These are phyloP conservation scores for Biancaea sappan DNA, from an alignment of 306 rosid species.

Conservation along the genomic window DNA sequence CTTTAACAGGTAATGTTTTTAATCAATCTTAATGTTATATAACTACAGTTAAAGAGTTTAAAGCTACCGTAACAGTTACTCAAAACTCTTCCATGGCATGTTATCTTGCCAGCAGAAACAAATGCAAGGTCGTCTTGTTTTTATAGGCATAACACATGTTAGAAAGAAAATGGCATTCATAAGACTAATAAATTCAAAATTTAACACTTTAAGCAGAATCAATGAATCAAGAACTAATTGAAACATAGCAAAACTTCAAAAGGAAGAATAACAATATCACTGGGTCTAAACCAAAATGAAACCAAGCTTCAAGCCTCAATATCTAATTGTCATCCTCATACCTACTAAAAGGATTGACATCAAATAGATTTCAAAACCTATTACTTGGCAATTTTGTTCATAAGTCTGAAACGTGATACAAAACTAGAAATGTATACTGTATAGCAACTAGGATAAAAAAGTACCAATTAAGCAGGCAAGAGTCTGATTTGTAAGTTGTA, in stretches of 20 bases:
- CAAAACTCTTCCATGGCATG: neutral
- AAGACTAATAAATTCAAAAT: conserved; percentile 13
- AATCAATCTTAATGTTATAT: conserved; percentile 22
- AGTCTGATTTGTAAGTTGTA: neutral
- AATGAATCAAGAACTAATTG: neutral
- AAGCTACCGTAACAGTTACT: neutral
- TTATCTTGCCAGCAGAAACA: conserved; percentile 8
- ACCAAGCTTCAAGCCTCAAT: neutral
- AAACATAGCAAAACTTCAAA: neutral
- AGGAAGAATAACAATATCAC: neutral
- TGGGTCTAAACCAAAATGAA: neutral
- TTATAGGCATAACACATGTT: neutral
- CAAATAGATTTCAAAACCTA: neutral
- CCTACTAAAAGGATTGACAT: neutral
- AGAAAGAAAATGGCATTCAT: neutral
- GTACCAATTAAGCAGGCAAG: conserved; percentile 19
- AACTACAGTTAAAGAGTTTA: neutral
- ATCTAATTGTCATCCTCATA: neutral
- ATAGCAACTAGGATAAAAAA: conserved; percentile 2
- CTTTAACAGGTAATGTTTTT: conserved; percentile 20
- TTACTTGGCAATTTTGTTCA: neutral
- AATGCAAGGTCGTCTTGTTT: conserved; percentile 5
- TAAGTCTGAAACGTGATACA: neutral
- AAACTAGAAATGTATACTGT: neutral
- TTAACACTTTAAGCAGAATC: neutral